Evolutionary conservation across 2,329 filamentous ascomycete genomes (phyloP).

Genomic region (Monilinia fructigena): DNA sequence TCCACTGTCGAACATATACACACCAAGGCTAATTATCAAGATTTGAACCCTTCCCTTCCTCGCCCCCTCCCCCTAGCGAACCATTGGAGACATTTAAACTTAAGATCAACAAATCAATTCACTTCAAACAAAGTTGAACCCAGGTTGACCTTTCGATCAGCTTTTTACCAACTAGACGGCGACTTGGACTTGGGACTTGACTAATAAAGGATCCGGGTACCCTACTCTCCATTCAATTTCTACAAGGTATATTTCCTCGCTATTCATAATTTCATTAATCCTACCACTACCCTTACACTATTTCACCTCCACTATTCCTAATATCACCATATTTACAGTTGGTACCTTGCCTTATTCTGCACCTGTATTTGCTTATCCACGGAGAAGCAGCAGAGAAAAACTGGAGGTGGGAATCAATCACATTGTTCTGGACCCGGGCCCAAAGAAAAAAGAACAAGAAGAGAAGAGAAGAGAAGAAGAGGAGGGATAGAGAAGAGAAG

Average conservation of each 20-base stretch:
- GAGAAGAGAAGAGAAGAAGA: not conserved
- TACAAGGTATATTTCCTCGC: not conserved
- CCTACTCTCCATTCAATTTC: not conserved
- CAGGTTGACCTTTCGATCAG: not conserved
- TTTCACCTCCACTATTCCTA: not conserved
- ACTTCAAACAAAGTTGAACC: not conserved
- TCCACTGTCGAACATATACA: constrained; percentile 10
- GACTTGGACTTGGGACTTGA: not conserved
- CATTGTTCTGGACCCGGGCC: constrained; percentile 1
- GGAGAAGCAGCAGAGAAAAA: constrained; percentile 1
- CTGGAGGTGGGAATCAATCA: constrained; percentile 6
- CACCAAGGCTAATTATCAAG: not conserved
- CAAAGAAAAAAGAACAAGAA: not conserved
- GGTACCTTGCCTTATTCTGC: constrained; percentile 15
- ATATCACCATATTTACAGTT: constrained; percentile 15
- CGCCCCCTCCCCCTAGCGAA: not conserved
- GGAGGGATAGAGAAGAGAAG: too few relatives aligned
- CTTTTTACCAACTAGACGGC: not conserved
- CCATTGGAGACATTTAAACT: not conserved
- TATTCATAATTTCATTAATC: constrained; percentile 4
- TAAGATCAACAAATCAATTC: constrained; percentile 6
- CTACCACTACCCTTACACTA: not conserved
- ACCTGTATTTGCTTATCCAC: constrained; percentile 4
- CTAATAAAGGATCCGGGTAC: not conserved
- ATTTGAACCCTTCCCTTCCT: too few relatives aligned